These are phyloP conservation scores for Torrubiella hemipterigena DNA, from an alignment of 2,329 filamentous ascomycete species.

Conservation along the genomic window DNA sequence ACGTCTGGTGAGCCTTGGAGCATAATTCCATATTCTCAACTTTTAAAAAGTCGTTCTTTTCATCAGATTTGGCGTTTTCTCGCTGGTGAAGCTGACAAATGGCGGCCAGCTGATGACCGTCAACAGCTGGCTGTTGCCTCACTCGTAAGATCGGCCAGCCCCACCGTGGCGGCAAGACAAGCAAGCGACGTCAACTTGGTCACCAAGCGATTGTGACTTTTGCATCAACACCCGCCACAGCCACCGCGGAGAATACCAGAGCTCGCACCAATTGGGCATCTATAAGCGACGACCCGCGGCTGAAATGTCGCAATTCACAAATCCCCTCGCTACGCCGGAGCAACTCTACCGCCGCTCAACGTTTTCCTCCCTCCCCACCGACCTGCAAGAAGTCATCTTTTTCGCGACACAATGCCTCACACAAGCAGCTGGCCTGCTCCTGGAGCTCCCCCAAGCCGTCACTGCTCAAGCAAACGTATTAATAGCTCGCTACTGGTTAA, in stretches of 20 bases:
- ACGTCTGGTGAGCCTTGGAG: too few relatives aligned
- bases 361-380: constrained; percentile 47
- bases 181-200: not conserved
- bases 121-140: not conserved
- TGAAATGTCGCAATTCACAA: constrained; percentile 50
- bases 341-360: constrained; percentile 50
- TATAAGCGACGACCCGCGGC: not conserved
- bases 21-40: too few relatives aligned
- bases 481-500: constrained; percentile 69
- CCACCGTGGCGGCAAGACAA: not conserved
- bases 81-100: too few relatives aligned
- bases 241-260: too few relatives aligned
- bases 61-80: too few relatives aligned
- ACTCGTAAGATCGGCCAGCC: not conserved
- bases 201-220: too few relatives aligned
- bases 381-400: constrained; percentile 61
- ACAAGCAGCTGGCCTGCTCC: constrained; percentile 67
- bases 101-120: too few relatives aligned
- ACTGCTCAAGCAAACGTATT: constrained; percentile 78
- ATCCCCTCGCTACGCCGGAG: constrained; percentile 59
- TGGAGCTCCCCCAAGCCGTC: constrained; percentile 74
- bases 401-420: constrained; percentile 62
- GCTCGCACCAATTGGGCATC: not conserved
- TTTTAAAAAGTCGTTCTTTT: too few relatives aligned
- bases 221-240: too few relatives aligned